These are phyloP conservation scores for Plasmopara muralis DNA, from an alignment of 352 stramenopile genomes.

Conservation along the genomic window DNA sequence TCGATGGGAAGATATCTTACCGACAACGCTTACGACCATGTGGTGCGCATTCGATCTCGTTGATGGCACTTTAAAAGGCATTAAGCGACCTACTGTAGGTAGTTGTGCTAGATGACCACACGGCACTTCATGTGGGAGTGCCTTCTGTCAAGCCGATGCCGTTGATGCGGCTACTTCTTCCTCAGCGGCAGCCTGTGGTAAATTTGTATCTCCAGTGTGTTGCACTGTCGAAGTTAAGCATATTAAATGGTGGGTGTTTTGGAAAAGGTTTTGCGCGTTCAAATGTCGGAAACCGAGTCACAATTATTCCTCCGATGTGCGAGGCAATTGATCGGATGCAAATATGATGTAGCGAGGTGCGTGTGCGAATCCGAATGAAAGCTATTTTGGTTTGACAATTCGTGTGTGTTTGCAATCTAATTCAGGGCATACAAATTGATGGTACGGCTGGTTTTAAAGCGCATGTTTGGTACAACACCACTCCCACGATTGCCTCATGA, in stretches of 20 bases:
- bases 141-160: constrained; percentile 46
- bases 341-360: constrained; percentile 62
- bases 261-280: constrained; percentile 43
- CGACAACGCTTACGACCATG: constrained; percentile 68
- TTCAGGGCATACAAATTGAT: constrained; percentile 57
- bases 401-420: background rate
- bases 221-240: background rate
- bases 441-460: constrained; percentile 46
- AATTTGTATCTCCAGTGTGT: constrained; percentile 1
- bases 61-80: background rate
- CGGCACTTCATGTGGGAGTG: constrained; percentile 63
- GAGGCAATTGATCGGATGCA: constrained; percentile 48
- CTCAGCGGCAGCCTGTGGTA: constrained; percentile 66
- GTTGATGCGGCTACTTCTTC: constrained; percentile 57
- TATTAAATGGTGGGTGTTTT: constrained; percentile 4
- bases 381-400: constrained; percentile 2
- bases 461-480: constrained; percentile 32
- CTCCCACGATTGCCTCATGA: constrained; percentile 45
- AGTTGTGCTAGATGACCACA: constrained; percentile 50
- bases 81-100: constrained; percentile 24
- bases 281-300: constrained; percentile 40
- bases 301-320: constrained; percentile 54
- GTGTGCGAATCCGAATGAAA: constrained; percentile 2
- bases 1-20: constrained; percentile 54
- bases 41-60: constrained; percentile 25